phyloP scores from a whole-genome alignment of 2,329 filamentous ascomycete genomes.

The Penicillium polonicum region DNA sequence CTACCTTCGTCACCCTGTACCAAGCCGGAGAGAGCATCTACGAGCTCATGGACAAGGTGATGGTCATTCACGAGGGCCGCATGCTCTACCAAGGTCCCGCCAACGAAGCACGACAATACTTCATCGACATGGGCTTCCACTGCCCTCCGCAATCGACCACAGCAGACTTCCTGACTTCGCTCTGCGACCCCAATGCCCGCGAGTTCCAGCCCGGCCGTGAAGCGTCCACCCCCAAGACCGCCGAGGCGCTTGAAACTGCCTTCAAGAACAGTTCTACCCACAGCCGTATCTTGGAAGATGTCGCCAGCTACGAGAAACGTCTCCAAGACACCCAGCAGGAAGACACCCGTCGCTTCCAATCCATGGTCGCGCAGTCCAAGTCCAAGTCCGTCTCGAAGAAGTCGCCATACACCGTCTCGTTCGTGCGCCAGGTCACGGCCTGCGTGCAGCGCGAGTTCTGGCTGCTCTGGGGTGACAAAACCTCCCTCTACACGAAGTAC shows the following conservation, averaged over 20 bases:
- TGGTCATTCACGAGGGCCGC: slow-evolving; percentile 71
- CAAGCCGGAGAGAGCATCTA: slow-evolving; percentile 70
- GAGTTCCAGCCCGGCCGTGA: slow-evolving; percentile 66
- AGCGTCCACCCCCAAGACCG: slow-evolving; percentile 64
- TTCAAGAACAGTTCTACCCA: slow-evolving; percentile 66
- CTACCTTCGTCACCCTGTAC: slow-evolving; percentile 69
- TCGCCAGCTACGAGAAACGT: slow-evolving; percentile 60
- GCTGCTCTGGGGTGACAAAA: slow-evolving; percentile 73
- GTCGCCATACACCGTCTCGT: slow-evolving; percentile 74
- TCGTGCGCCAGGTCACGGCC: slow-evolving; percentile 63
- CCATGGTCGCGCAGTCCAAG: slow-evolving; percentile 61
- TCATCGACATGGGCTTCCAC: slow-evolving; percentile 63
- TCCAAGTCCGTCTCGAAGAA: slow-evolving; percentile 67
- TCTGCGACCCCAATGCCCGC: slow-evolving; percentile 72
- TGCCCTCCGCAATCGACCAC: slow-evolving; percentile 63
- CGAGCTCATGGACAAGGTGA: slow-evolving; percentile 74
- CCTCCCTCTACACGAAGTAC: slow-evolving; percentile 73
- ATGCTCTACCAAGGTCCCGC: slow-evolving; percentile 66
- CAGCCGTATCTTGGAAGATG: slow-evolving; percentile 59
- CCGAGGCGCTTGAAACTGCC: slow-evolving; percentile 65
- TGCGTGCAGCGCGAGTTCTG: slow-evolving; percentile 71
- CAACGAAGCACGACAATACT: slow-evolving; percentile 63
- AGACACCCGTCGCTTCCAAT: slow-evolving; percentile 65
- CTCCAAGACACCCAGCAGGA: slow-evolving; percentile 57
- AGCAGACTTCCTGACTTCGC: slow-evolving; percentile 72